These are phyloP conservation scores for Bassia scoparia DNA, from an alignment of 148 eudicot genomes.

Conservation along the genomic window DNA sequence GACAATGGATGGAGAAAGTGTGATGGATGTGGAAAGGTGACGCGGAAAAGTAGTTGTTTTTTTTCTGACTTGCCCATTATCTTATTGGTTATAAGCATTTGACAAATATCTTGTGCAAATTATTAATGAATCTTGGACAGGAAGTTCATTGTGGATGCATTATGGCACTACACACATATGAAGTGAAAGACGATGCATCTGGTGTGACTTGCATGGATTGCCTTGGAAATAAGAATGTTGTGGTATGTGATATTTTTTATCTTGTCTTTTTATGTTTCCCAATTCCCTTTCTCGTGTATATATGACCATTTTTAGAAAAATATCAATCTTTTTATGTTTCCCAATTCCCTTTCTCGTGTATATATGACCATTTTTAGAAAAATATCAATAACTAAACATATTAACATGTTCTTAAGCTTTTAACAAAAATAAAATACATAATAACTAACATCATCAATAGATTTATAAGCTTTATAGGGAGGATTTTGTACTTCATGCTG, in stretches of 20 bases:
- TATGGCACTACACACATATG: conserved; percentile 17
- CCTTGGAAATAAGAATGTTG: background rate
- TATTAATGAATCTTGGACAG: conserved; percentile 10
- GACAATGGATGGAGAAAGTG: conserved; percentile 28
- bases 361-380: no score
- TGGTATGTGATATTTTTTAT: conserved; percentile 15
- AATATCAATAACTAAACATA: no score
- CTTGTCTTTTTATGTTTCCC: conserved; percentile 1
- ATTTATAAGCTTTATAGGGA: no score
- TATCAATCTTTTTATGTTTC: conserved; percentile 2
- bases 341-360: background rate
- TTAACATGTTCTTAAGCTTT: no score
- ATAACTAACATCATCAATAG: background rate
- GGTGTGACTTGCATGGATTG: conserved; percentile 24
- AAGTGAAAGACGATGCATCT: background rate
- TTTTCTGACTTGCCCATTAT: background rate
- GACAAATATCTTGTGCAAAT: background rate
- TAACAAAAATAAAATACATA: background rate
- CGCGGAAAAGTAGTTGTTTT: background rate
- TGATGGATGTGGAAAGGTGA: conserved; percentile 19
- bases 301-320: no score
- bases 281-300: background rate
- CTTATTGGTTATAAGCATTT: background rate
- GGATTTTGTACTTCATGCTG: background rate
- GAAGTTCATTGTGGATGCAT: conserved; percentile 26